phyloP scores from a whole-genome alignment of 345 rosid genomes.

The Erodium maritimum region DNA sequence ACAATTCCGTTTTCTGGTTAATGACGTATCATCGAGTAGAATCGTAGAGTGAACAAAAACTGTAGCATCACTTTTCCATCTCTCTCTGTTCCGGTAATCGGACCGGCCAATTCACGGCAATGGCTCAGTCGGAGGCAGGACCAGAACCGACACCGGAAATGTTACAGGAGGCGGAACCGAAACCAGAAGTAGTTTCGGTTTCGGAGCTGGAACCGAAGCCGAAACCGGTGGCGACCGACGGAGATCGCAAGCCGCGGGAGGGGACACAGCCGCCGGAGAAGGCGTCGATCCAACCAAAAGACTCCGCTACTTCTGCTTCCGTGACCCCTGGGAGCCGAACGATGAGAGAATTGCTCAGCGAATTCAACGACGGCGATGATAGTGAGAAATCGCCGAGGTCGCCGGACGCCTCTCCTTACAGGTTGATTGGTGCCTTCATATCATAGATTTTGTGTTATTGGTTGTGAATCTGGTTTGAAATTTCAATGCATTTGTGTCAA shows the following conservation, averaged over 20 bases:
- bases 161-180: not conserved
- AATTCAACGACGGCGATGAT: constrained; percentile 63
- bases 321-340: constrained; percentile 46
- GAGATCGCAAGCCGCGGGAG: not conserved
- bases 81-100: constrained; percentile 13
- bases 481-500: not conserved
- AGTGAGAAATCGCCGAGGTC: constrained; percentile 23
- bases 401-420: constrained; percentile 34
- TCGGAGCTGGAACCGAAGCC: not conserved
- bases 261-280: not conserved
- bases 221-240: not conserved
- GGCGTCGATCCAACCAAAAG: constrained; percentile 19
- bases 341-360: constrained; percentile 73
- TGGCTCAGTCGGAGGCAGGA: not conserved
- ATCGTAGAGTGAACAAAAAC: not conserved
- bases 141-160: not conserved
- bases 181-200: not conserved
- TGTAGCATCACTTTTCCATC: not conserved
- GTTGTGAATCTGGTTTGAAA: not conserved
- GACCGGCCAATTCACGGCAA: constrained; percentile 2
- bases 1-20: too few species aligned
- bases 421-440: constrained; percentile 25
- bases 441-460: not conserved
- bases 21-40: too few species aligned
- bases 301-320: constrained; percentile 17